phyloP scores from a whole-genome alignment of 2,329 filamentous ascomycete genomes.

The Botrytis deweyae region DNA sequence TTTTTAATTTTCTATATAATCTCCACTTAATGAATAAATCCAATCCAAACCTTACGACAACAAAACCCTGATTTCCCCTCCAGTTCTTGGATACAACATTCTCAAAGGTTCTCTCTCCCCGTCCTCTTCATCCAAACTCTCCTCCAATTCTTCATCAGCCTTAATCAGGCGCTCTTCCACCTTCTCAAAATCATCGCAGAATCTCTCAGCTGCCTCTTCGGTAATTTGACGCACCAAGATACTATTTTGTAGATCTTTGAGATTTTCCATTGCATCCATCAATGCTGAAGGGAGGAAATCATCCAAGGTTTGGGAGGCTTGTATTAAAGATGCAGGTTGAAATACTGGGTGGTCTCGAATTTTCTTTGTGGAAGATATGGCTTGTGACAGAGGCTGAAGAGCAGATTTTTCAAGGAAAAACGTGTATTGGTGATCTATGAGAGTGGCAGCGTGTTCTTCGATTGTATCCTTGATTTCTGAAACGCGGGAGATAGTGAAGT shows the following conservation, averaged over 20 bases:
- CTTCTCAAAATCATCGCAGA: conserved; percentile 80
- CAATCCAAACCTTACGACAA: conserved; percentile 32
- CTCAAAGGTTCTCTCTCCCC: conserved; percentile 35
- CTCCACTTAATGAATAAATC: neutral
- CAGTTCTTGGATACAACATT: conserved; percentile 39
- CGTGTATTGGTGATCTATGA: conserved; percentile 66
- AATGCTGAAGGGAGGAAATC: conserved; percentile 89
- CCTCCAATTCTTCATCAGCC: conserved; percentile 51
- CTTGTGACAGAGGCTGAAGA: conserved; percentile 61
- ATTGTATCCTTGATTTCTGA: conserved; percentile 58
- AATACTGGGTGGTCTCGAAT: conserved; percentile 57
- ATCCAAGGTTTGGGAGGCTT: conserved; percentile 75
- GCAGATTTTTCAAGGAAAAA: conserved; percentile 78
- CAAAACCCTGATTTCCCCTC: conserved; percentile 40
- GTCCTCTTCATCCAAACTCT: conserved; percentile 26
- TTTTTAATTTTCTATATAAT: neutral
- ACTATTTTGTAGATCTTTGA: conserved; percentile 72
- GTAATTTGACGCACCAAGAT: conserved; percentile 72
- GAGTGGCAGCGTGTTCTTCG: conserved; percentile 52
- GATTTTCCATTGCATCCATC: conserved; percentile 84
- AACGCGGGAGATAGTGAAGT: conserved; percentile 61
- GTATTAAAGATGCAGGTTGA: conserved; percentile 58
- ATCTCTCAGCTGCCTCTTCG: conserved; percentile 77
- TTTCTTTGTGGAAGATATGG: conserved; percentile 44
- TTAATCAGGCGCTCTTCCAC: conserved; percentile 61